phyloP scores from a whole-genome alignment of 2,329 filamentous ascomycete species.

The Aspergillus proliferans region DNA sequence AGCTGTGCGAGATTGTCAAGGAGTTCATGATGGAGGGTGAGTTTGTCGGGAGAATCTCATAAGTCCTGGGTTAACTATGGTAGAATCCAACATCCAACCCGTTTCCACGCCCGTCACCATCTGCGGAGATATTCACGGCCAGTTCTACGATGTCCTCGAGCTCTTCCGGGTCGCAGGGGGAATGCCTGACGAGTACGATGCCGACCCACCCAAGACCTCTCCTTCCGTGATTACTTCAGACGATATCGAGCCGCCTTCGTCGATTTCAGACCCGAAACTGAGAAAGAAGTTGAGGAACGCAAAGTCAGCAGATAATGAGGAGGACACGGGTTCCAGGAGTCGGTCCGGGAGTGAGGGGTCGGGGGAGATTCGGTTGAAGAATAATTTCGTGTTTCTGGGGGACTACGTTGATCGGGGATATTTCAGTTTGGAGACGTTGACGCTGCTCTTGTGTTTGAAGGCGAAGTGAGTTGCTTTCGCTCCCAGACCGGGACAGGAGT shows the following conservation, averaged over 20 bases:
- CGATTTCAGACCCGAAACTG: constrained; percentile 80
- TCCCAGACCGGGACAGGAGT: neutral
- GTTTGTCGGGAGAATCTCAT: constrained; percentile 1
- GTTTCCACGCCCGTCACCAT: constrained; percentile 93
- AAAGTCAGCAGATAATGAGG: constrained; percentile 25
- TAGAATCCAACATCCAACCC: constrained; percentile 98
- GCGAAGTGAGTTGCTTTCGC: constrained; percentile 51
- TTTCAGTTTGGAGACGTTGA: constrained; percentile 68
- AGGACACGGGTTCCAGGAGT: constrained; percentile 17
- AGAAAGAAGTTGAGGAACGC: constrained; percentile 68
- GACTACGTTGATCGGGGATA: constrained; percentile 71
- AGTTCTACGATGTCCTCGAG: constrained; percentile 97
- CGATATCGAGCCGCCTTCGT: constrained; percentile 83
- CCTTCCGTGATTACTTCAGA: constrained; percentile 78
- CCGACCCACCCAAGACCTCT: constrained; percentile 61
- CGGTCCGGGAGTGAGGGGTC: constrained; percentile 26
- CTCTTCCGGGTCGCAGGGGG: constrained; percentile 94
- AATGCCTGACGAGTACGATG: constrained; percentile 78
- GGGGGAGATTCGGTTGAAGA: constrained; percentile 44
- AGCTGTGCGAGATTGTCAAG: constrained; percentile 97
- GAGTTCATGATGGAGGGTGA: constrained; percentile 96
- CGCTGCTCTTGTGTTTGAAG: constrained; percentile 65
- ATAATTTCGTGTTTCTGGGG: constrained; percentile 67
- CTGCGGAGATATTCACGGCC: constrained; percentile 96
- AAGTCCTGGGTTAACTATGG: neutral